Evolutionary conservation across 805 yeast genomes (phyloP).

Genomic region (Metschnikowia similis): DNA sequence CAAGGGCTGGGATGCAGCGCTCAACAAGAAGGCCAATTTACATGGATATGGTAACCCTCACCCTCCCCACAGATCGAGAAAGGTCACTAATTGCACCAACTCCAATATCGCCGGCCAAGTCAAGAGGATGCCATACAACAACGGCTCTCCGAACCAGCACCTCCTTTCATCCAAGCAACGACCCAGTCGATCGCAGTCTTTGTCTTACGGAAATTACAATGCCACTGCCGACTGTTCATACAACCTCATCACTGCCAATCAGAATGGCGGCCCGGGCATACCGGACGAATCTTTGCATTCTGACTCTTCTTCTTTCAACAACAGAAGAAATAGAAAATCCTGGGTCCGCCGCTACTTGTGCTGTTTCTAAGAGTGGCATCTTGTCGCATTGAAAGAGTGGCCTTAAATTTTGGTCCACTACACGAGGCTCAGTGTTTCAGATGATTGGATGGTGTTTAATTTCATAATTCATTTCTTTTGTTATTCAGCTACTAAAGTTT

Average conservation of each 20-base stretch:
- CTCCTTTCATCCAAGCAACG: slow-evolving; percentile 12
- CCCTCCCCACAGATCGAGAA: slow-evolving; percentile 45
- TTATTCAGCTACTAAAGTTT: not conserved
- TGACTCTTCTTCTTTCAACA: slow-evolving; percentile 32
- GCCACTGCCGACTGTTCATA: slow-evolving; percentile 11
- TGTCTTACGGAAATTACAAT: slow-evolving; percentile 15
- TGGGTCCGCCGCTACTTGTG: slow-evolving; percentile 16
- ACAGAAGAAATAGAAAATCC: slow-evolving; percentile 13
- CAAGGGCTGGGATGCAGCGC: slow-evolving; percentile 88
- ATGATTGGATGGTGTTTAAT: not conserved
- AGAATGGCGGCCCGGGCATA: slow-evolving; percentile 30
- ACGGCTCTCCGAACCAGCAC: slow-evolving; percentile 10
- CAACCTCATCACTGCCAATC: slow-evolving; percentile 13
- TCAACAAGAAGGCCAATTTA: slow-evolving; percentile 86
- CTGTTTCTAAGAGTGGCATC: slow-evolving; percentile 8
- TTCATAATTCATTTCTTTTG: slow-evolving; percentile 1
- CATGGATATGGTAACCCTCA: slow-evolving; percentile 97
- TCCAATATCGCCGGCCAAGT: slow-evolving; percentile 2
- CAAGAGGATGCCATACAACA: slow-evolving; percentile 9
- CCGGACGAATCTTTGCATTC: slow-evolving; percentile 37
- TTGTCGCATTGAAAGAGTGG: not conserved
- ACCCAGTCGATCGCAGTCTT: slow-evolving; percentile 15
- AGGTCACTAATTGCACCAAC: slow-evolving; percentile 16
- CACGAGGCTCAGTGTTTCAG: not conserved
- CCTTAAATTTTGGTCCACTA: not conserved